phyloP scores from a whole-genome alignment of 768 basidiomycete species.

The Kockovaella imperatae region DNA sequence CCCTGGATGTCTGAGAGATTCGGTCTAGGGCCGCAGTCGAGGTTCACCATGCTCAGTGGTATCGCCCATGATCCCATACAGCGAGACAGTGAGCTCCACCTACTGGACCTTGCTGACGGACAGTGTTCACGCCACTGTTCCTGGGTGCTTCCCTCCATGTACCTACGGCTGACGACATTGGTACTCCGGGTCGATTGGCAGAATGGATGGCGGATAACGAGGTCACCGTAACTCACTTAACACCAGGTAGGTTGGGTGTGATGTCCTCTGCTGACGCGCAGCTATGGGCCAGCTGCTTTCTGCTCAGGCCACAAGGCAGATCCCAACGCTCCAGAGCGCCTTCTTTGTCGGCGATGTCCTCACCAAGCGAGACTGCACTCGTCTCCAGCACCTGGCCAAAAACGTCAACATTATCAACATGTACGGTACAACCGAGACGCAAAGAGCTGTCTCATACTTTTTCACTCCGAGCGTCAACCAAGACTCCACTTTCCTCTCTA shows the following conservation, averaged over 20 bases:
- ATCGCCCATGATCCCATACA: conserved; percentile 99
- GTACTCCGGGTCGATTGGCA: conserved; percentile 88
- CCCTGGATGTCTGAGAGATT: conserved; percentile 97
- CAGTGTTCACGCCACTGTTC: conserved; percentile 98
- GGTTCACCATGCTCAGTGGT: conserved; percentile 96
- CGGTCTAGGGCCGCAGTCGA: conserved; percentile 61
- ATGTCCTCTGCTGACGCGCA: neutral
- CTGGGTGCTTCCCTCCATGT: conserved; percentile 92
- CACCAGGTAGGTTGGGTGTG: conserved; percentile 51
- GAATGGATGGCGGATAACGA: conserved; percentile 94
- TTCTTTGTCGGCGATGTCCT: conserved; percentile 99
- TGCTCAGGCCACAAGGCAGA: conserved; percentile 70
- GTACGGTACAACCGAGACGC: conserved; percentile 99
- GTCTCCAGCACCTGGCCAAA: conserved; percentile 81
- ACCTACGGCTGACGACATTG: conserved; percentile 93
- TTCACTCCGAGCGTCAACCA: conserved; percentile 73
- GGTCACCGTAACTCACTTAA: conserved; percentile 93
- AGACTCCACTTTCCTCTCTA: conserved; percentile 83
- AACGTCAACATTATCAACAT: conserved; percentile 97
- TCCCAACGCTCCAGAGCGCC: conserved; percentile 76
- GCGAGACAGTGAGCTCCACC: conserved; percentile 72
- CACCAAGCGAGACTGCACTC: conserved; percentile 93
- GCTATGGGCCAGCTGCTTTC: conserved; percentile 99
- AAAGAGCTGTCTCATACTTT: conserved; percentile 96
- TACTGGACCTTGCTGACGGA: conserved; percentile 4